phyloP scores from a whole-genome alignment of 2,329 filamentous ascomycete genomes.

The Tolypocladium amazonense region DNA sequence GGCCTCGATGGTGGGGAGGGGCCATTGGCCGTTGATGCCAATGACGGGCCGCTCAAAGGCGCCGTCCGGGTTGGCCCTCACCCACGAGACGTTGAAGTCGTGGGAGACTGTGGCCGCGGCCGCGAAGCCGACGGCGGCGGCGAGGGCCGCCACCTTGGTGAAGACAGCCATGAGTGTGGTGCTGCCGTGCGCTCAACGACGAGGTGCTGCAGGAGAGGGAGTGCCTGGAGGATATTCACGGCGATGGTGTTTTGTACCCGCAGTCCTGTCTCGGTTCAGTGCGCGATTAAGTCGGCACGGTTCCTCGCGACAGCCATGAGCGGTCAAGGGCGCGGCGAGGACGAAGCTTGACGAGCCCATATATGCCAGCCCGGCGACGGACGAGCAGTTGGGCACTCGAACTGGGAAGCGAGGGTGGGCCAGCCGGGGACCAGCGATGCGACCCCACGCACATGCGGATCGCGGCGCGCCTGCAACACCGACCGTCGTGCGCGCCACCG shows the following conservation, averaged over 20 bases:
- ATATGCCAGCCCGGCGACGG: not conserved
- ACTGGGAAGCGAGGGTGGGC: not conserved
- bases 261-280: not conserved
- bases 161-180: constrained; percentile 7
- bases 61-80: constrained; percentile 62
- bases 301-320: not conserved
- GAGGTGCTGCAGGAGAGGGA: no score
- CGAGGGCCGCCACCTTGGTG: constrained; percentile 4
- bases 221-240: not conserved
- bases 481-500: not conserved
- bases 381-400: no score
- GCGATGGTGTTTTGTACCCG: not conserved
- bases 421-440: not conserved
- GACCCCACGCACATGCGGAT: not conserved
- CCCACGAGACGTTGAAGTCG: constrained; percentile 63
- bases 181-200: not conserved
- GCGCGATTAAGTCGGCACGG: not conserved
- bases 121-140: constrained; percentile 9
- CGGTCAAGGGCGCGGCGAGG: not conserved
- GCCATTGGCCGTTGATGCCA: constrained; percentile 70
- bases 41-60: constrained; percentile 54
- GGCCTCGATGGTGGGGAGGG: constrained; percentile 55
- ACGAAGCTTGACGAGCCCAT: not conserved
- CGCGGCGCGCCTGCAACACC: not conserved
- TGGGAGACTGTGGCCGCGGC: constrained; percentile 39